Evolutionary conservation across 1,139 yeast species (phyloP).

Genomic region (Debaryomycetaceae sp.): DNA sequence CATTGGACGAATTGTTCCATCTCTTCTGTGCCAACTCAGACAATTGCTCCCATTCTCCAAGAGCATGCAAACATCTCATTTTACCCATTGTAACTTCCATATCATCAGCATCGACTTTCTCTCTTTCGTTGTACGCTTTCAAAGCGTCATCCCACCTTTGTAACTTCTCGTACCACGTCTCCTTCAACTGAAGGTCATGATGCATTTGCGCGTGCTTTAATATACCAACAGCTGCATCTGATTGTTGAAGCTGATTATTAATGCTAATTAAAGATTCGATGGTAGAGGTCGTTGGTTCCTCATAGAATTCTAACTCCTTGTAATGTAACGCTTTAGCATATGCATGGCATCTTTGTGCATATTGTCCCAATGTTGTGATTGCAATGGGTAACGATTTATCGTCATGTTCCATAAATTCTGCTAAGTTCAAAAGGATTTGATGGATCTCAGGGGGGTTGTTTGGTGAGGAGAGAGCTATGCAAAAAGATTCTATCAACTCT

Average conservation of each 20-base stretch:
- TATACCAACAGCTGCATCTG: constrained; percentile 97
- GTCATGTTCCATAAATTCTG: constrained; percentile 97
- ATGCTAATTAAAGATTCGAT: constrained; percentile 90
- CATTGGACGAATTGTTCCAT: constrained; percentile 75
- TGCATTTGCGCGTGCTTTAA: constrained; percentile 93
- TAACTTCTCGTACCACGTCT: constrained; percentile 95
- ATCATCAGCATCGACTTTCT: constrained; percentile 51
- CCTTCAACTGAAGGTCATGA: constrained; percentile 87
- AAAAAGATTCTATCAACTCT: constrained; percentile 80
- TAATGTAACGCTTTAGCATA: constrained; percentile 96
- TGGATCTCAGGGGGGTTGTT: constrained; percentile 95
- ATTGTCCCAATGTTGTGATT: constrained; percentile 82
- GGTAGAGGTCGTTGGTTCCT: constrained; percentile 88
- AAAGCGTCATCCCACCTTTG: constrained; percentile 99
- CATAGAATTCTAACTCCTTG: constrained; percentile 90
- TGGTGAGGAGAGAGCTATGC: constrained; percentile 83
- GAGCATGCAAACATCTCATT: constrained; percentile 95
- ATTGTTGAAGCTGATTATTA: constrained; percentile 90
- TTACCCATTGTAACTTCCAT: constrained; percentile 93
- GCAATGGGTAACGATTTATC: constrained; percentile 92
- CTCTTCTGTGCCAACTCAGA: constrained; percentile 82
- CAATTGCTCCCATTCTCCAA: constrained; percentile 96
- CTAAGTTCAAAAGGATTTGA: constrained; percentile 81
- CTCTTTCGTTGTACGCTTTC: constrained; percentile 78
- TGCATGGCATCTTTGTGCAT: constrained; percentile 95